These are phyloP conservation scores for Seiridium cupressi DNA, from an alignment of 2,329 filamentous ascomycete species.

Conservation along the genomic window DNA sequence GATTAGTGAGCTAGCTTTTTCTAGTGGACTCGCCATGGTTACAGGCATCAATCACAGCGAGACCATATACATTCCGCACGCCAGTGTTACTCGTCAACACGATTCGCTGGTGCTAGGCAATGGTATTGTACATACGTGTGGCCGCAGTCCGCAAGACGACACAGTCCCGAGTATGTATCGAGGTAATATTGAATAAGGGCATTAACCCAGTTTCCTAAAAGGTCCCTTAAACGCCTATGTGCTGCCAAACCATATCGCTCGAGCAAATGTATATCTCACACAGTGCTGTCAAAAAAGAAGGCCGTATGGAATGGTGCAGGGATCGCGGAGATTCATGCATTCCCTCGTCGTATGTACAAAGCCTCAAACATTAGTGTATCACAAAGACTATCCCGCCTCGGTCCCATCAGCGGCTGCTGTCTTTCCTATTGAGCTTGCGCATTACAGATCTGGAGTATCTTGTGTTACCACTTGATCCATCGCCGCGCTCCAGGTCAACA, in stretches of 20 bases:
- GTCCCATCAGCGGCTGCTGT: conserved; percentile 9
- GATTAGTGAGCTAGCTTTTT: too few relatives aligned
- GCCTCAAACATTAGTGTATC: too few relatives aligned
- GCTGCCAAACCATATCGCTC: neutral
- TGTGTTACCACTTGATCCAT: conserved; percentile 10
- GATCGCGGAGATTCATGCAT: neutral
- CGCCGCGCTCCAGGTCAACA: conserved; percentile 17
- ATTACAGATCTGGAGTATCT: conserved; percentile 1
- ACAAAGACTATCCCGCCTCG: neutral
- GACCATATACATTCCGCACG: too few relatives aligned
- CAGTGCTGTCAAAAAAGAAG: neutral
- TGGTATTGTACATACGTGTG: too few relatives aligned
- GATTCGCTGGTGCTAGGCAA: too few relatives aligned
- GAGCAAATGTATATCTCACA: neutral
- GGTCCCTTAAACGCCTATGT: neutral
- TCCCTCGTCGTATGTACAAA: neutral
- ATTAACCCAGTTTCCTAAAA: neutral
- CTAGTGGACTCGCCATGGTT: too few relatives aligned
- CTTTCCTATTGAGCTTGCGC: conserved; percentile 19
- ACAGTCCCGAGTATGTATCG: too few relatives aligned
- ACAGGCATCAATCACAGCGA: too few relatives aligned
- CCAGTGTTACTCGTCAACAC: too few relatives aligned
- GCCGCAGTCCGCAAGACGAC: too few relatives aligned
- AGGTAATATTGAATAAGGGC: too few relatives aligned
- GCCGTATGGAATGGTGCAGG: too few relatives aligned